A percentile compares a stretch with the other conserved stretches of the same genome.
Conservation (phyloP, 2,329 filamentous ascomycete species). For the Rhexocercosporidium sp. region DNA sequence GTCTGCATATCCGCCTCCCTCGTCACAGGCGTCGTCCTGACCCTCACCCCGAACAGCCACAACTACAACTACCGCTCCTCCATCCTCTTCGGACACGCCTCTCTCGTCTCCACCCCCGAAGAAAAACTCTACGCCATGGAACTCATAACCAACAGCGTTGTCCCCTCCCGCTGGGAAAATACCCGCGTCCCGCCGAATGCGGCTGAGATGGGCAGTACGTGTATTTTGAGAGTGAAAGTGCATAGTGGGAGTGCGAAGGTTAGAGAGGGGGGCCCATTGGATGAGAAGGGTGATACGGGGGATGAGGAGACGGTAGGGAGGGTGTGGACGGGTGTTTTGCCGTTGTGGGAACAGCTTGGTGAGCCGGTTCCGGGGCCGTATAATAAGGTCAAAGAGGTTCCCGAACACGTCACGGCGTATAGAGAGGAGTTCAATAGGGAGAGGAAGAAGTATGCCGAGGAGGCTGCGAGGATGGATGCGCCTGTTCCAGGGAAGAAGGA, state of each 20-base stretch:
- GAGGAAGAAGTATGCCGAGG: slow-evolving; percentile 49
- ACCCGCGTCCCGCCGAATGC: slow-evolving; percentile 72
- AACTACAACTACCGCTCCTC: slow-evolving; percentile 89
- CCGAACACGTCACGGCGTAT: slow-evolving; percentile 60
- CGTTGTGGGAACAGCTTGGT: slow-evolving; percentile 68
- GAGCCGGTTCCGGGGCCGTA: slow-evolving; percentile 36
- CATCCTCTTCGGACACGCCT: slow-evolving; percentile 76
- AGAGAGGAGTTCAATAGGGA: slow-evolving; percentile 53
- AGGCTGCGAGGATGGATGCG: slow-evolving; percentile 53
- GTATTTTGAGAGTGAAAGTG: slow-evolving; percentile 72
- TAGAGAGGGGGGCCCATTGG: slow-evolving; percentile 66
- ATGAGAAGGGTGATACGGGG: slow-evolving; percentile 54
- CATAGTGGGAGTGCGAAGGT: slow-evolving; percentile 78
- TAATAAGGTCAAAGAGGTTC: slow-evolving; percentile 46
- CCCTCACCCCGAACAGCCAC: slow-evolving; percentile 81
- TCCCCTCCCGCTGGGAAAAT: slow-evolving; percentile 71
- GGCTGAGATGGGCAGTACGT: slow-evolving; percentile 76
- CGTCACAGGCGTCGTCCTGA: slow-evolving; percentile 79
- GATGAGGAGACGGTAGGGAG: slow-evolving; percentile 47
- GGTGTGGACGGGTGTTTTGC: slow-evolving; percentile 64
- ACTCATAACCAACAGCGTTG: slow-evolving; percentile 76
- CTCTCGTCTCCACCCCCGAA: slow-evolving; percentile 64
- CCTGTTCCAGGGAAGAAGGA: slow-evolving; percentile 50
- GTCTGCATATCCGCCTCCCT: slow-evolving; percentile 75
- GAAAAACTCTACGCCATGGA: slow-evolving; percentile 82